Evolutionary conservation across 192 early-diverging fungal genomes (phyloP), one percentile per base, ranked within the genome.

Genomic region (Thamnidium elegans): DNA sequence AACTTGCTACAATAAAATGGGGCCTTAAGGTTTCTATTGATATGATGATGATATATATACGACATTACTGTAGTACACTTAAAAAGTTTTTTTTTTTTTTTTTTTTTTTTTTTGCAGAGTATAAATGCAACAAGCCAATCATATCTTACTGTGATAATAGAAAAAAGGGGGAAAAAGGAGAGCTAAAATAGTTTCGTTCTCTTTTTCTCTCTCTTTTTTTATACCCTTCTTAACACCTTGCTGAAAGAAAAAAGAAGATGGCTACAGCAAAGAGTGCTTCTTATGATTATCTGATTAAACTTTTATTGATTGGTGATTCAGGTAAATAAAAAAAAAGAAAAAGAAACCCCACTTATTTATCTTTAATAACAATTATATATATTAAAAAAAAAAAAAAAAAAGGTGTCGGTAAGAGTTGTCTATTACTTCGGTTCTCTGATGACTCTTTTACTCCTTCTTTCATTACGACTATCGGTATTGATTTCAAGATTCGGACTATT

Each of bases 371-470:
- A n/a, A n/a, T n/a, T 26, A 26, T 26, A 26, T 26, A 26, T 26
- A 26, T 26, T n/a, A n/a, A n/a, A n/a, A n/a, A n/a, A n/a, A n/a
- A n/a, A 44, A 14, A 45, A 44, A 13, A 23, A 23, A 56, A 56
- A 95, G 94, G 94, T 75, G 94, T 96, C 65, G 97, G 97, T 46
- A 99, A 99, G 82, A 90, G 87, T 65, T 98, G 97, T 76, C 80
- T 99, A 42, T 85, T 99, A 30, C 85, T 99, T 36, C 92, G 97
- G 50, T 99, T 99, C 79, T 94, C 92, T 64, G 96, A 99, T 79
- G 96, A 99, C 82, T 94, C 94, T 55, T 99, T 99, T 74, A 98
- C 97, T 31, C 97, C 97, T 32, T 96, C 94, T 43, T 99, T 98
- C 81, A 99, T 99, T 74, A 98, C 97, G 45, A 99, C 97, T 52